Conservation (phyloP, 2,329 filamentous ascomycete genomes). For the Talaromyces rugulosus region DNA sequence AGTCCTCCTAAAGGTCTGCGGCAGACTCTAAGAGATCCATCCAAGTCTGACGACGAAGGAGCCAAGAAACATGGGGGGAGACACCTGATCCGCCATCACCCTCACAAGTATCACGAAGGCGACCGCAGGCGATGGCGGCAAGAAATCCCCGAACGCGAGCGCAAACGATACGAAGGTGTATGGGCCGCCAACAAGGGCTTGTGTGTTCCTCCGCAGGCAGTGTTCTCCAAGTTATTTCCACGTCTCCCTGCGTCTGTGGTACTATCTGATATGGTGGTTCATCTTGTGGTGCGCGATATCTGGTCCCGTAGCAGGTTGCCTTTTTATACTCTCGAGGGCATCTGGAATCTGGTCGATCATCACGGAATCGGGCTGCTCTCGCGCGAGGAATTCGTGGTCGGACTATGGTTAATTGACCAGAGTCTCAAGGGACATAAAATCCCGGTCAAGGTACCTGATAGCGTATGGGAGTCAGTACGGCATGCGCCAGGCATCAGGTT, state of each 20-base stretch:
- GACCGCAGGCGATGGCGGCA: slow-evolving; percentile 44
- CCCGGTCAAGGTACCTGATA: slow-evolving; percentile 41
- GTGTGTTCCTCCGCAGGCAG: slow-evolving; percentile 22
- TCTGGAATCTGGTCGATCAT: slow-evolving; percentile 45
- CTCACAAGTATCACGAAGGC: slow-evolving; percentile 46
- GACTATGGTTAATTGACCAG: slow-evolving; percentile 50
- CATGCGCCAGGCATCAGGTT: slow-evolving; percentile 36
- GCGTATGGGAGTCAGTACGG: slow-evolving; percentile 45
- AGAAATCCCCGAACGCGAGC: slow-evolving; percentile 41
- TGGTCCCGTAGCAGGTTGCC: slow-evolving; percentile 46
- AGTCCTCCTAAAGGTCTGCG: slow-evolving; percentile 38
- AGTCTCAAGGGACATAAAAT: slow-evolving; percentile 45
- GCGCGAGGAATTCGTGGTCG: slow-evolving; percentile 47
- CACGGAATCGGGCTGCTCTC: slow-evolving; percentile 34
- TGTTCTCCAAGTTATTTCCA: slow-evolving; percentile 12
- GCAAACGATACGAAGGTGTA: slow-evolving; percentile 48
- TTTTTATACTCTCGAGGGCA: slow-evolving; percentile 33
- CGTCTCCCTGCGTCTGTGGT: slow-evolving; percentile 19
- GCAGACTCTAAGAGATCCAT: slow-evolving; percentile 38
- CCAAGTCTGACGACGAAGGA: slow-evolving; percentile 32
- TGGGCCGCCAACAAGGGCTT: slow-evolving; percentile 48
- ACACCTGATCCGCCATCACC: slow-evolving; percentile 40
- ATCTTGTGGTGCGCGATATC: slow-evolving; percentile 46
- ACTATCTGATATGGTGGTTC: slow-evolving; percentile 38
- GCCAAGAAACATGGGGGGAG: slow-evolving; percentile 24